phyloP scores from a whole-genome alignment of 176 grass and related monocot genomes.

The Hordeum vulgare region DNA sequence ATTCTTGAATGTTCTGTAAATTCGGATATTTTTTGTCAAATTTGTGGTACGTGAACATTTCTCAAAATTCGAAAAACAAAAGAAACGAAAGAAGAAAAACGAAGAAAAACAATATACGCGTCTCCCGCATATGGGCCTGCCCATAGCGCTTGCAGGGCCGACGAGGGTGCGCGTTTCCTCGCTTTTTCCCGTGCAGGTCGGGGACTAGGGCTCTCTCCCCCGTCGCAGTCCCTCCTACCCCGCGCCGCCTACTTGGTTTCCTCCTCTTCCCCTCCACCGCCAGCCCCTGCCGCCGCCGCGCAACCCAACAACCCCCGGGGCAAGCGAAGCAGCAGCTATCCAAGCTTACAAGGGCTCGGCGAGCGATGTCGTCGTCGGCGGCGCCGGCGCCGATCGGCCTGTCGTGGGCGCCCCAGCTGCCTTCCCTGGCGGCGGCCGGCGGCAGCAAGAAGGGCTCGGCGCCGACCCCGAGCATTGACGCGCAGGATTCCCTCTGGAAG shows the following conservation, averaged over 20 bases:
- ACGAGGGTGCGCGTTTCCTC: too few species aligned
- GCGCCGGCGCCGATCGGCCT: conserved; percentile 42
- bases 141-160: too few species aligned
- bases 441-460: conserved; percentile 27
- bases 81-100: too few species aligned
- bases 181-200: too few species aligned
- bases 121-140: too few species aligned
- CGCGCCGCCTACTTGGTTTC: neutral
- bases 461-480: neutral
- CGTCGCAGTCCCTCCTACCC: neutral
- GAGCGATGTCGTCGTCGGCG: conserved; percentile 29
- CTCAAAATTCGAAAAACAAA: too few species aligned
- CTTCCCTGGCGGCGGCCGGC: conserved; percentile 13
- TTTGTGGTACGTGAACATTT: too few species aligned
- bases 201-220: neutral
- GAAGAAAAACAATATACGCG: too few species aligned
- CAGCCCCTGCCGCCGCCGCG: neutral
- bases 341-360: too few species aligned
- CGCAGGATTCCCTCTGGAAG: conserved; percentile 42
- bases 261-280: neutral
- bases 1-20: too few species aligned
- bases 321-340: neutral
- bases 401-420: conserved; percentile 81
- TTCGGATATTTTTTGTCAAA: too few species aligned
- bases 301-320: neutral